These are phyloP conservation scores for Rhizopogon vinicolor DNA, from an alignment of 768 basidiomycete species.

Conservation along the genomic window DNA sequence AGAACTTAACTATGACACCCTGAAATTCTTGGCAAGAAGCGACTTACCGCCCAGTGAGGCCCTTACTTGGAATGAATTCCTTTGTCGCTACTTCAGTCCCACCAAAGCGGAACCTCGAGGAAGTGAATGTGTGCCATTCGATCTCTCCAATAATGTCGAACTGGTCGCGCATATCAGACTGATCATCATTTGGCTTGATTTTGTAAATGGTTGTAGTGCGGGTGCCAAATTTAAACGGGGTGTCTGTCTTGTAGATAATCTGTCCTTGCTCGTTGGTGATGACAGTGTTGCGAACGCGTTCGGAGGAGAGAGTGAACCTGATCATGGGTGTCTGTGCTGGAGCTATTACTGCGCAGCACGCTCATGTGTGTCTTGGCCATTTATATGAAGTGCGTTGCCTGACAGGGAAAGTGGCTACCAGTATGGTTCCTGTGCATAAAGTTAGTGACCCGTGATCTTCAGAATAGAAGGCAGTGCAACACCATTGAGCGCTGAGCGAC, in stretches of 20 bases:
- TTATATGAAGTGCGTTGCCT: no score
- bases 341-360: no score
- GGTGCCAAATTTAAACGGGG: conserved; percentile 9
- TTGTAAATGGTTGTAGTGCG: conserved; percentile 22
- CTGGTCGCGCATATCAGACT: conserved; percentile 21
- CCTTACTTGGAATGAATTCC: conserved; percentile 20
- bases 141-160: conserved; percentile 29
- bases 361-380: no score
- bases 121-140: conserved; percentile 26
- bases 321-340: conserved; percentile 9
- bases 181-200: conserved; percentile 17
- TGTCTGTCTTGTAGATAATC: conserved; percentile 24
- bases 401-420: no score
- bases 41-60: conserved; percentile 18
- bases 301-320: conserved; percentile 15
- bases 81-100: conserved; percentile 20
- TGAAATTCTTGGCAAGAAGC: neutral
- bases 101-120: conserved; percentile 25
- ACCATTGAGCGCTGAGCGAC: no score
- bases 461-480: no score
- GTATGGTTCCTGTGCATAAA: no score
- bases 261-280: conserved; percentile 21
- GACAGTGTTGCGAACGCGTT: conserved; percentile 19
- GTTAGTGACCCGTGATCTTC: no score
- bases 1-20: neutral